A percentile compares a stretch with the other conserved stretches of the same genome.
Evolutionary conservation across 2,329 filamentous ascomycete genomes (phyloP).

Genomic region (Aureobasidium uvarum): DNA sequence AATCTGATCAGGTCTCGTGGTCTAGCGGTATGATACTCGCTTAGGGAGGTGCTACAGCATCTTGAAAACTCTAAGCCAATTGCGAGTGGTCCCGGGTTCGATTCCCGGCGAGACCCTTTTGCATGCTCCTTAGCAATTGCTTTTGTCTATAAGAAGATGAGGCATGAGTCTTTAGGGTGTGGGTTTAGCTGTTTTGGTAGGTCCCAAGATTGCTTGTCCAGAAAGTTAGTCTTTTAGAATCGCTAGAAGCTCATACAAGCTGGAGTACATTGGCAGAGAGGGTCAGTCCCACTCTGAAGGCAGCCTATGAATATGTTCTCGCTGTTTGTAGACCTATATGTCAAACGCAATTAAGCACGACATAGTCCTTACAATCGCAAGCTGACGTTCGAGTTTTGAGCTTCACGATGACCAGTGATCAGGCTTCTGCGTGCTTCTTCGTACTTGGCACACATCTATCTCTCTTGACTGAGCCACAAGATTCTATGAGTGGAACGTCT

Average conservation of each 20-base stretch:
- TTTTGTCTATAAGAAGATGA: neutral
- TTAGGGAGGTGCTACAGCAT: neutral
- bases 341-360: too few relatives aligned
- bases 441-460: neutral
- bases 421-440: neutral
- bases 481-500: too few relatives aligned
- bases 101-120: conserved; percentile 10
- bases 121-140: neutral
- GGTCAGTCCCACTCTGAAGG: neutral
- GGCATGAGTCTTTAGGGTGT: neutral
- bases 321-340: neutral
- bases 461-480: too few relatives aligned
- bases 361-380: too few relatives aligned
- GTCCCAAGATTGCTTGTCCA: too few relatives aligned
- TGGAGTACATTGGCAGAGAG: neutral
- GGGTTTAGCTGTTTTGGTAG: neutral
- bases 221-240: neutral
- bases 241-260: neutral
- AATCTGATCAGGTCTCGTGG: conserved; percentile 11
- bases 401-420: too few relatives aligned
- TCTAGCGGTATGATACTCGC: conserved; percentile 25
- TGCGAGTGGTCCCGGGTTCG: conserved; percentile 9
- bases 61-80: conserved; percentile 6
- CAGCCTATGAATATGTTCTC: neutral
- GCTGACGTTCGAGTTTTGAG: too few relatives aligned